Conservation (phyloP, 176 grass and related monocot species). For the Panicum miliaceum region DNA sequence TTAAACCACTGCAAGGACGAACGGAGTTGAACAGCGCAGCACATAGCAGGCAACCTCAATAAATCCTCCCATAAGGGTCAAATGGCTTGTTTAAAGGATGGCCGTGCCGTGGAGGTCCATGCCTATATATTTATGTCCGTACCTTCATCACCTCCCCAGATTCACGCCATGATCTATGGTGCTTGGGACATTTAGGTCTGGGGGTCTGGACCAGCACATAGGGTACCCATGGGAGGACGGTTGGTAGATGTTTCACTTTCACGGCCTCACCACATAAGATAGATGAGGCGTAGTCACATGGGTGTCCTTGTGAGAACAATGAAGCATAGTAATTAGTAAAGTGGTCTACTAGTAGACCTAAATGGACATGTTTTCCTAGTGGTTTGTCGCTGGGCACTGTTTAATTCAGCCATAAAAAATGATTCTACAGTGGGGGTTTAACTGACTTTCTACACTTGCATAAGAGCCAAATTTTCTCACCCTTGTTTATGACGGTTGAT, state of each 20-base stretch:
- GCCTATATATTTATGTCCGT: constrained; percentile 27
- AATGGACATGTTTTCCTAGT: constrained; percentile 34
- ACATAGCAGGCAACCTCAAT: neutral
- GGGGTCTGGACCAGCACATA: constrained; percentile 34
- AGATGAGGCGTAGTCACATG: constrained; percentile 44
- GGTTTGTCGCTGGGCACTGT: neutral
- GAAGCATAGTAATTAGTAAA: constrained; percentile 39
- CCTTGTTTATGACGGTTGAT: neutral
- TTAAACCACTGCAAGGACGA: neutral
- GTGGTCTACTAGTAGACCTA: constrained; percentile 39
- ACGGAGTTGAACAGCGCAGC: constrained; percentile 9
- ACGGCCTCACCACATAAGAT: constrained; percentile 41
- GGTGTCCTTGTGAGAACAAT: constrained; percentile 48
- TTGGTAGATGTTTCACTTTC: constrained; percentile 53
- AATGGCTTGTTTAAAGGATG: constrained; percentile 45
- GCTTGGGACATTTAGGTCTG: constrained; percentile 21
- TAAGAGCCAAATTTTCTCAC: neutral
- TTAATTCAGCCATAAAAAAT: neutral
- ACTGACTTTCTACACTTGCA: neutral
- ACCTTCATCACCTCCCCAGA: constrained; percentile 39
- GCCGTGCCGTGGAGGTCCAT: constrained; percentile 33
- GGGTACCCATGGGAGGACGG: constrained; percentile 31
- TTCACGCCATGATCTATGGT: constrained; percentile 35
- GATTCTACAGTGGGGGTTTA: neutral
- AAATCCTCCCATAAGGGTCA: constrained; percentile 32